Evolutionary conservation across 495 filamentous ascomycete genomes (phyloP).

Genomic region (Clavariopsis aquatica): DNA sequence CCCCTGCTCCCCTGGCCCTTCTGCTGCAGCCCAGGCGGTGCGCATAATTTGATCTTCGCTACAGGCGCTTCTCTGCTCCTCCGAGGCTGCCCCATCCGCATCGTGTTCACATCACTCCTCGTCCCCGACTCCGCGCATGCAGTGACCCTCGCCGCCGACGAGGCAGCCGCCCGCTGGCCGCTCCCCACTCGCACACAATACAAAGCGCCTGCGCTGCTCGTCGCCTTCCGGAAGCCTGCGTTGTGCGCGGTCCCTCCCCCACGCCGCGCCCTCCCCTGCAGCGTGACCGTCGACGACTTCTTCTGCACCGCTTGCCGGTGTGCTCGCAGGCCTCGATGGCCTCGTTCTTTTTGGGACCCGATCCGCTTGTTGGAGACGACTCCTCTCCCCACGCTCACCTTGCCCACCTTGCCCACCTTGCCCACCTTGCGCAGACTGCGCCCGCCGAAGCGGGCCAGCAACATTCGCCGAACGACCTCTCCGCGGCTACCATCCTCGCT

Average conservation of each 20-base stretch:
- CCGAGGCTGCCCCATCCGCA: neutral
- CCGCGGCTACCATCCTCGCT: constrained; percentile 24
- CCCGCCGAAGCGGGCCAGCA: neutral
- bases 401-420: neutral
- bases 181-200: neutral
- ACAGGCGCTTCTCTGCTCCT: neutral
- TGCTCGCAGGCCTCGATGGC: no score
- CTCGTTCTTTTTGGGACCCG: no score
- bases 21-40: neutral
- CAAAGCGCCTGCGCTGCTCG: constrained; percentile 4
- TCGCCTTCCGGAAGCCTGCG: neutral
- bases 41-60: neutral
- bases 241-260: neutral
- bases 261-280: neutral
- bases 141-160: constrained; percentile 6
- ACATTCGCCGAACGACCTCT: constrained; percentile 14
- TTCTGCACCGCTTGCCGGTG: neutral
- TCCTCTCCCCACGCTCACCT: neutral
- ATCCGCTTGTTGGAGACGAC: neutral
- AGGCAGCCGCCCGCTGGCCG: neutral
- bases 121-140: neutral
- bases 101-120: neutral
- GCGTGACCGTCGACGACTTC: neutral
- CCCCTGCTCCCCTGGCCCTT: neutral
- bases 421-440: neutral